These are phyloP conservation scores for Paraphoma sp. DNA, from an alignment of 2,329 filamentous ascomycete species.

Conservation along the genomic window DNA sequence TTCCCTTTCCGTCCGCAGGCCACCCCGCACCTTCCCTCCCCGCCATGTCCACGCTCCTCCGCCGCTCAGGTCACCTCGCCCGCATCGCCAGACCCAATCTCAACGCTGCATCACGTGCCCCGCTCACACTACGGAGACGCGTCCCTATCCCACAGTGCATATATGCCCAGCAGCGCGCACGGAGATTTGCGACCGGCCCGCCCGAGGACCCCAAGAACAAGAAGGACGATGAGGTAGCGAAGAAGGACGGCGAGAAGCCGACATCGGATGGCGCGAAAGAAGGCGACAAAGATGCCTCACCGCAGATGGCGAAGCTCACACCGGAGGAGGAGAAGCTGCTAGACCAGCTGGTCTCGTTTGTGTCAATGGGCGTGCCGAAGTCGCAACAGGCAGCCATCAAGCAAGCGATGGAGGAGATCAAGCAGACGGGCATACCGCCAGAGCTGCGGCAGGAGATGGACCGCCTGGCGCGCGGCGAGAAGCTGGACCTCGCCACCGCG, in stretches of 20 bases:
- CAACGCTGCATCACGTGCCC: slow-evolving; percentile 59
- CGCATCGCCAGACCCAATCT: slow-evolving; percentile 65
- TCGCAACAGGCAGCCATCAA: slow-evolving; percentile 67
- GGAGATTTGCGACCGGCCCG: slow-evolving; percentile 51
- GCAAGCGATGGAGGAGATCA: slow-evolving; percentile 67
- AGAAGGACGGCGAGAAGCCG: slow-evolving; percentile 36
- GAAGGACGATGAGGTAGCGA: slow-evolving; percentile 32
- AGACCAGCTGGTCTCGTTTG: slow-evolving; percentile 61
- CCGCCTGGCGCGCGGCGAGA: slow-evolving; percentile 57
- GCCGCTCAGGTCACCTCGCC: slow-evolving; percentile 71
- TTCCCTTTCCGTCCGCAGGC: neutral
- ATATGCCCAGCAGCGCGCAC: slow-evolving; percentile 52
- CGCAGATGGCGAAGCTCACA: slow-evolving; percentile 55
- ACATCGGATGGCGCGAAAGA: slow-evolving; percentile 42
- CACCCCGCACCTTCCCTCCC: slow-evolving; percentile 22
- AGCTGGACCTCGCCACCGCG: slow-evolving; percentile 61
- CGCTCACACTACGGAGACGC: slow-evolving; percentile 43
- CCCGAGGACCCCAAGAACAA: slow-evolving; percentile 42
- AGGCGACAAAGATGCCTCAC: slow-evolving; percentile 51
- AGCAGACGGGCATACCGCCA: slow-evolving; percentile 71
- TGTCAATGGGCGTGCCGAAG: slow-evolving; percentile 66
- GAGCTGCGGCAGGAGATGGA: slow-evolving; percentile 72
- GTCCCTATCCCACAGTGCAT: slow-evolving; percentile 51
- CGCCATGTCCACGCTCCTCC: slow-evolving; percentile 71
- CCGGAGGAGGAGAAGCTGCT: slow-evolving; percentile 65